Percentiles rank a stretch among this genome's conserved stretches.
These are phyloP conservation scores for Coemansia sp. DNA, from an alignment of 192 early-diverging fungal genomes.

Conservation along the genomic window DNA sequence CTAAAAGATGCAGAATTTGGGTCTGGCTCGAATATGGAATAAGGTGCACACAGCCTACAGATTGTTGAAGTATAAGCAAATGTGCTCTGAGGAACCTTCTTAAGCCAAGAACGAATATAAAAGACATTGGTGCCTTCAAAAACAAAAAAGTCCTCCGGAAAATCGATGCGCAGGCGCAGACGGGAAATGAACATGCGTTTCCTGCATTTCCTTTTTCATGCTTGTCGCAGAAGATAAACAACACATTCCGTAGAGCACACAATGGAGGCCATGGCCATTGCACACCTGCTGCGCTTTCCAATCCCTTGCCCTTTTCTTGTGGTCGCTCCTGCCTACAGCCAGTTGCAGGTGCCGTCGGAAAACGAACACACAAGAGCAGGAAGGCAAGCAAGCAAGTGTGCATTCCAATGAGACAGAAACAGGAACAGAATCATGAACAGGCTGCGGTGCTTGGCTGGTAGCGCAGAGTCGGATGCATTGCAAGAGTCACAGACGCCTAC, in stretches of 20 bases:
- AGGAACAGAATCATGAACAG: neutral
- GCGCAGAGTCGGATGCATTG: neutral
- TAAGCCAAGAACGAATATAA: neutral
- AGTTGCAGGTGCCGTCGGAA: too few species aligned
- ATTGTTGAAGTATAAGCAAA: too few species aligned
- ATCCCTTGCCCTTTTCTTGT: neutral
- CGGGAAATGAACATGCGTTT: slow-evolving; percentile 3
- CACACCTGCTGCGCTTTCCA: slow-evolving; percentile 4
- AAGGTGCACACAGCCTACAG: too few species aligned
- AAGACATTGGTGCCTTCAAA: neutral
- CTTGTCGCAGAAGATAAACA: neutral
- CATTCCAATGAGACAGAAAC: neutral
- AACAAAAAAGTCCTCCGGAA: neutral
- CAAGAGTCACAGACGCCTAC: neutral
- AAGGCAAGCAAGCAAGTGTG: neutral
- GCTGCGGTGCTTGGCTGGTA: neutral
- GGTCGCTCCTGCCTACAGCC: too few species aligned
- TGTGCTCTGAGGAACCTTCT: neutral
- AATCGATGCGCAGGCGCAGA: neutral
- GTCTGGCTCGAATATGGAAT: too few species aligned
- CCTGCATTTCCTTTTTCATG: slow-evolving; percentile 7
- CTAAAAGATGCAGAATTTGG: too few species aligned
- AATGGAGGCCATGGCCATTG: slow-evolving; percentile 5
- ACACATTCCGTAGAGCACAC: neutral
- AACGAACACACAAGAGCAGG: too few species aligned